Base-by-base conservation (phyloP, 257 asterid genomes). In the Rehmannia glutinosa region DNA sequence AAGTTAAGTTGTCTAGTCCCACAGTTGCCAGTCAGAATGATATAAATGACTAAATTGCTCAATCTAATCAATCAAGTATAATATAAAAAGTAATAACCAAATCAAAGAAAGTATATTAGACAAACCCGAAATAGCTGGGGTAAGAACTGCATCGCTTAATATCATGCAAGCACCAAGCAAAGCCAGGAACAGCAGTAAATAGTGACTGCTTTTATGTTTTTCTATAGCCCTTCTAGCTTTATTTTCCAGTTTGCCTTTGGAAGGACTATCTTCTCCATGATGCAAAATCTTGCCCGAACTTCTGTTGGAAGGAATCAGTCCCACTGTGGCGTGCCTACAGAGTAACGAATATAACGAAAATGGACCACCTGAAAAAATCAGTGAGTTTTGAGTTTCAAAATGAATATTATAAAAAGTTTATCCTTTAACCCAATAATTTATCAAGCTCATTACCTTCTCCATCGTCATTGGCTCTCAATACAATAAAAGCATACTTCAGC, bases 121-220 rank as follows among this genome's bases (percentile, higher is more conserved):
- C 91, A 15, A 62, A 93, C 99, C 95, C 69, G 96, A 93, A 73
- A 93, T 78, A 25, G 97, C 86, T n/a, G 99, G 99, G 25, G 97
- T 90, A 53, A 93, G 90, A 70, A 88, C 80, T 62, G 94, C 95
- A 72, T 93, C 99, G 21, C 91, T 74, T 25, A 93, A 70, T 68
- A 90, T 90, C 95, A 88, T 83, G 82, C 99, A 93, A 61, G 97
- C 88, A 56, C 99, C 99, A 64, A 88, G 71, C 75, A 93, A 78
- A 75, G 97, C 99, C 71, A 88, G 70, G 69, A 90, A 72, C 55
- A 90, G 54, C 57, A 90, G 81, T 52, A 90, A 57, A 70, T 90
- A 86, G 56, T 88, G 97, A 64, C 81, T 72, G 82, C 83, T 73
- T 78, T 83, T 90, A 69, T 88, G 86, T 71, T 80, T 82, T 77